Evolutionary conservation across 129 eudicot genomes (phyloP), one percentile per base, ranked within the genome.

Genomic region (Lactuca sativa): DNA sequence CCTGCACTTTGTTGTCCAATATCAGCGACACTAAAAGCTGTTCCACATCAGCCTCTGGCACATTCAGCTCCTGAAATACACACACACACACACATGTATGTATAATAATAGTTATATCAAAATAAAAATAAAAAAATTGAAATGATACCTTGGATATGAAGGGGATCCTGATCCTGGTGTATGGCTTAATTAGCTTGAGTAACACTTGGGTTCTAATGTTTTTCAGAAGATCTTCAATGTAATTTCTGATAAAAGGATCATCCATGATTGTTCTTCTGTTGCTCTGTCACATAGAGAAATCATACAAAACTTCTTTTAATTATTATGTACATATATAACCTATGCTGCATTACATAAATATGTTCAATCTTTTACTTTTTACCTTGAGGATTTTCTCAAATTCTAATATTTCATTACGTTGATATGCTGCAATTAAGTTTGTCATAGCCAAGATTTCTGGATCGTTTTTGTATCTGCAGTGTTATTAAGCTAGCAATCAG

Each of bases 311-410:
- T 34, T 36, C 30, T 25, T 25, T 25, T 25, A 25, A 25, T 25
- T 25, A 25, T 25, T 25, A 25, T 25, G 2, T 25, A 25, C 30
- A 25, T 25, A 25, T 25, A 25, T 25, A 25, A 25, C 30, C 30
- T 25, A 25, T 25, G 30, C 30, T 25, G 30, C 30, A 25, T 25
- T 25, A 25, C 30, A 25, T 25, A 25, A 25, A 25, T 1, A 25
- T 25, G 30, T 25, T 25, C 30, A 25, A 25, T 25, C 30, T 25
- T 25, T 25, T 25, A 25, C 2, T 6, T 49, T 48, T 36, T 73
- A 90, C 97, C 99, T 95, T 95, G 33, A 95, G 90, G 66, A 95
- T 95, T 80, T 95, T 95, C 81, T 95, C 99, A 73, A 95, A 95
- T 78, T 95, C 99, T 77, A 95, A 85, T 65, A 95, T 95, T 73